These are phyloP conservation scores for Salvia rosmarinus DNA, from an alignment of 257 asterid species.

Conservation along the genomic window DNA sequence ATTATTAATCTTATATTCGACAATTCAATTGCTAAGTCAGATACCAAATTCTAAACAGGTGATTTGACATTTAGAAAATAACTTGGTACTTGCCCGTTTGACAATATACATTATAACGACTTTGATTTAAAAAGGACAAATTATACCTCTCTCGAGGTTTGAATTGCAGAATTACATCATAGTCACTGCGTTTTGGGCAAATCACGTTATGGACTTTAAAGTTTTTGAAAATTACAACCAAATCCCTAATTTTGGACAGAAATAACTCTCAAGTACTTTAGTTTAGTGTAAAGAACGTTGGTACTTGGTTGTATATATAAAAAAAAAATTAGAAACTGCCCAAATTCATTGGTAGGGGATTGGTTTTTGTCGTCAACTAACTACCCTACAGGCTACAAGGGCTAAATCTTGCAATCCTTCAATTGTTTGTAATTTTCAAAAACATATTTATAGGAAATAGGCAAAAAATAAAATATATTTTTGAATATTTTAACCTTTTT, in stretches of 20 bases:
- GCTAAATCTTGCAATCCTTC: neutral
- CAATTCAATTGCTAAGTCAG: neutral
- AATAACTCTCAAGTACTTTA: neutral
- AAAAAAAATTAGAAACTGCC: too few species aligned
- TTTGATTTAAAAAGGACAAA: neutral
- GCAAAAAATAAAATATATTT: too few species aligned
- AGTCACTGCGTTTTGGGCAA: neutral
- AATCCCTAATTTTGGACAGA: neutral
- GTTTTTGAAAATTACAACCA: neutral
- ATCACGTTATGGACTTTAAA: neutral
- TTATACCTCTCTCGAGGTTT: slow-evolving; percentile 1
- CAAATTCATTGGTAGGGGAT: neutral
- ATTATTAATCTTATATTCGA: neutral
- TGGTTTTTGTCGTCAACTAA: neutral
- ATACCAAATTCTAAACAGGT: too few species aligned
- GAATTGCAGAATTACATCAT: neutral
- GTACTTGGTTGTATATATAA: too few species aligned
- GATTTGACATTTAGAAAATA: neutral
- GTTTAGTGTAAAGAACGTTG: neutral
- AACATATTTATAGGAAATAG: neutral
- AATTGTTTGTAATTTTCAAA: too few species aligned
- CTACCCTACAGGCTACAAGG: neutral
- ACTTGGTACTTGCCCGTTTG: slow-evolving; percentile 7
- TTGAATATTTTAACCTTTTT: too few species aligned
- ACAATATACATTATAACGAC: neutral